Base-by-base conservation (phyloP, 1,284 basidiomycete genomes). In the Erythrobasidium hasegawianum region DNA sequence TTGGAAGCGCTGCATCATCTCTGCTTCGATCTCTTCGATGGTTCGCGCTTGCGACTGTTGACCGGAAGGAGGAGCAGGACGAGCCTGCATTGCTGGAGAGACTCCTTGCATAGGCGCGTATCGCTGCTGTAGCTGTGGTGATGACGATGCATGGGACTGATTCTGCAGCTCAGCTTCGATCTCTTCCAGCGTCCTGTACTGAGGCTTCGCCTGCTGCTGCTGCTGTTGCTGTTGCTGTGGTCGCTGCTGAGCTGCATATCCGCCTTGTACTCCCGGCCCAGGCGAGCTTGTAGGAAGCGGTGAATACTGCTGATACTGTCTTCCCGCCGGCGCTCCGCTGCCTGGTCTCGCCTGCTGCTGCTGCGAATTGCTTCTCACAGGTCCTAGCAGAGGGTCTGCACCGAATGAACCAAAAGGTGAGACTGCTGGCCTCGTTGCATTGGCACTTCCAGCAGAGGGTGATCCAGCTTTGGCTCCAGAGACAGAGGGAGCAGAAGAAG, bases 111-210 rank as follows among this genome's bases (percentile, higher is more conserved):
- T 33, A 11, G 33, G 33, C 33, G 4, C 33, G 11, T 33, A 33
- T 4, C 33, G 33, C 33, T 33, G 33, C 11, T 33, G 33, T 11
- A 5, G 33, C 33, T 33, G 33, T 33, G 33, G 33, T 4, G 33
- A 33, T 33, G 33, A 11, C 11, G 33, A 4, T 33, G 50, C 53
- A 47, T 16, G 53, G 22, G 52, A 55, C 20, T 26, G n/a, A 29
- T 43, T 67, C 50, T 78, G 72, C 87, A 95, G 90, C 77, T 97
- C 90, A 2, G 89, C 87, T 77, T 98, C 95, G 69, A 97, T 90
- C 76, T 97, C 92, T 71, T 93, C 89, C 26, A 97, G 78, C 0
- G 91, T 95, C 71, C 65, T 57, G 72, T 27, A 39, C 2, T 57
- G 57, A 14, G 67, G 57, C 43, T 33, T 59, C 16, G 16, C 57